Conservation (phyloP, 2,329 filamentous ascomycete species). For the Aspergillus sp. region DNA sequence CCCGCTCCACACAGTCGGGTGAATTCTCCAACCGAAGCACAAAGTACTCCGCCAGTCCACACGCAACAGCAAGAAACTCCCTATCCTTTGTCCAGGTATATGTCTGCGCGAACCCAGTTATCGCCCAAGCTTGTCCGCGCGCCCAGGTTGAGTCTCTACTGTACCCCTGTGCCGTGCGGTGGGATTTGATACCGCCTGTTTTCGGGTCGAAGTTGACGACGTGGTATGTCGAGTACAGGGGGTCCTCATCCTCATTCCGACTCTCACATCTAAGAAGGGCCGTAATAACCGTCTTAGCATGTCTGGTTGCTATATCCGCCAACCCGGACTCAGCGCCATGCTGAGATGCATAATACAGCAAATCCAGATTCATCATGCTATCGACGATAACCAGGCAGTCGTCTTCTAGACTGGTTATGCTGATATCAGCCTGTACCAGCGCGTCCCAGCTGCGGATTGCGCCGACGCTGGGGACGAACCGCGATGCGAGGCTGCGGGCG, state of each 20-base stretch:
- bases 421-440: slow-evolving; percentile 2
- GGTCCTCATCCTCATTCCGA: neutral
- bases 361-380: slow-evolving; percentile 30
- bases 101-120: slow-evolving; percentile 39
- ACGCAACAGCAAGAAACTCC: slow-evolving; percentile 23
- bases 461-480: slow-evolving; percentile 36
- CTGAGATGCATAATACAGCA: slow-evolving; percentile 40
- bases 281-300: slow-evolving; percentile 15
- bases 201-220: slow-evolving; percentile 17
- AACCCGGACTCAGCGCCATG: slow-evolving; percentile 22
- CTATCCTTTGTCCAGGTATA: slow-evolving; percentile 35
- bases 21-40: slow-evolving; percentile 12
- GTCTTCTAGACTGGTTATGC: neutral
- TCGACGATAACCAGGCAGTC: slow-evolving; percentile 13
- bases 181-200: slow-evolving; percentile 16
- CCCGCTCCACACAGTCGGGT: neutral
- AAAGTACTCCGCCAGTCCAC: slow-evolving; percentile 21
- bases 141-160: slow-evolving; percentile 24
- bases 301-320: slow-evolving; percentile 27
- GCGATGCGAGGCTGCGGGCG: slow-evolving; percentile 30
- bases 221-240: slow-evolving; percentile 20
- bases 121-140: slow-evolving; percentile 26
- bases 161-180: slow-evolving; percentile 25
- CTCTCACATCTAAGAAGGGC: slow-evolving; percentile 12
- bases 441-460: slow-evolving; percentile 37